Conservation (phyloP, 306 rosid species). For the Cucumis hystrix region DNA sequence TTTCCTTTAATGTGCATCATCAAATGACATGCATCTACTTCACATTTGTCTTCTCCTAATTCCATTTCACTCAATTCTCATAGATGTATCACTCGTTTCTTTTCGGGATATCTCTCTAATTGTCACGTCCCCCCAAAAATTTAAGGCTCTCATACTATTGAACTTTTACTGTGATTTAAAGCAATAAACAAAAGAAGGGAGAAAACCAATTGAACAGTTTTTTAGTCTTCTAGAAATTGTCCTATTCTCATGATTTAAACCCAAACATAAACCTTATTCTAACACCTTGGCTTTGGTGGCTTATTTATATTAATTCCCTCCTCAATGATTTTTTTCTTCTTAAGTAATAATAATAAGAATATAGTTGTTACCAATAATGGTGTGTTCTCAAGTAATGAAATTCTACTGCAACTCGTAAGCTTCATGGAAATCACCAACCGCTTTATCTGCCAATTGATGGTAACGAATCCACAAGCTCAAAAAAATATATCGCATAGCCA, state of each 20-base stretch:
- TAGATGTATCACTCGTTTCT: no score
- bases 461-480: constrained; percentile 59
- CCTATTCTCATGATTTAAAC: background rate
- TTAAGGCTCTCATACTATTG: no score
- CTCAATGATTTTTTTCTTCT: background rate
- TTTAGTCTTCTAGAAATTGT: background rate
- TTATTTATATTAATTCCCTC: background rate
- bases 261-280: background rate
- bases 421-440: constrained; percentile 81
- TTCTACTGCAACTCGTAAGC: constrained; percentile 62
- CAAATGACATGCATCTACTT: no score
- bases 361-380: constrained; percentile 41
- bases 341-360: background rate
- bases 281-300: background rate
- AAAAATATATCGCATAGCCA: constrained; percentile 89
- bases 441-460: constrained; percentile 84
- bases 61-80: no score
- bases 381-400: constrained; percentile 67
- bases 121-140: no score
- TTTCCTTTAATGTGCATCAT: no score
- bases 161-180: no score
- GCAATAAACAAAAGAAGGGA: no score
- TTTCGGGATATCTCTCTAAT: no score
- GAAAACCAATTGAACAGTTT: background rate
- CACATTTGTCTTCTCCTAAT: no score